Base-by-base conservation (phyloP, 2,329 filamentous ascomycete genomes). In the Fusarium scirpi region DNA sequence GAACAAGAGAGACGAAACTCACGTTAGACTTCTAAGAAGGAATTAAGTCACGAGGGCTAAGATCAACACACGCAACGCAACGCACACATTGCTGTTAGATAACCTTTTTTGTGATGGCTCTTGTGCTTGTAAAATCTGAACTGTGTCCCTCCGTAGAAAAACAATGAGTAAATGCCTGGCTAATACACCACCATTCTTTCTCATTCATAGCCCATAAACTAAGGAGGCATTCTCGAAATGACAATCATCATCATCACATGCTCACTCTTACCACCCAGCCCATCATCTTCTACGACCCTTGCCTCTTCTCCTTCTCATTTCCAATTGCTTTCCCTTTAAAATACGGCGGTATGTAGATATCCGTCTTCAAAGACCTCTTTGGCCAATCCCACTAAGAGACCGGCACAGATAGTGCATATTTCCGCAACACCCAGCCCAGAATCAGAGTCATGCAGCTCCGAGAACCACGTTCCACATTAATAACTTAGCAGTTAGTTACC, bases 331-430 rank as follows among this genome's bases (percentile, higher is more conserved):
- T 22, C 22, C 10, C 16, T 41, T 34, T 54, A 30, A 49, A 29
- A 40, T 55, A 44, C 64, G 55, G 68, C 67, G 68, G 68, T 70
- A 70, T 70, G 68, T 70, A 70, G 55, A 71, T 70, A 70, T 58
- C 68, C 68, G 64, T 58, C 56, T 47, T 30, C 27, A 5, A 4
- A 32, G 38, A 51, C 45, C 61, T 69, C 53, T 52, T 30, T 38
- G 47, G 49, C 34, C 65, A 67, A 56, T 69, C 40, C 49, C 44
- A 58, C 57, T 67, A 62, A 52, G 18, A 41, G n/a, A 43, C 30
- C 18, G 34, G 24, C 46, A 46, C 48, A 32, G 44, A 45, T 67
- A 51, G 67, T 47, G 62, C 57, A 62, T 62, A 54, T 51, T 41
- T 27, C 44, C 30, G 44, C 46, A 41, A 43, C 56, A 61, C 29